Base-by-base conservation (phyloP, 495 filamentous ascomycete species). In the Talaromyces stipitatus region DNA sequence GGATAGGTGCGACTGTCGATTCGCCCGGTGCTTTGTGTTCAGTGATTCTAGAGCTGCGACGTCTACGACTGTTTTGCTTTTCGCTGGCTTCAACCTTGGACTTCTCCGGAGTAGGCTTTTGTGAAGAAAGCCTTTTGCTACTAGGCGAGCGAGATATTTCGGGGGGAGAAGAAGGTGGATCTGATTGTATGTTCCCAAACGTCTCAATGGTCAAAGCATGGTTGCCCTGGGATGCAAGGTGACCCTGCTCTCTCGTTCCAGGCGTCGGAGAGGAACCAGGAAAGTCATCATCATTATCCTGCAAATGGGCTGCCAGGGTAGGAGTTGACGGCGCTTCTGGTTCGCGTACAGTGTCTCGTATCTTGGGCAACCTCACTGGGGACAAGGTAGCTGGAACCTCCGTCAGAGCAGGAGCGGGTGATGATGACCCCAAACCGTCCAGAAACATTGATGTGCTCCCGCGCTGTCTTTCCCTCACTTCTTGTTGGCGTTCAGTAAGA, bases 201-300 rank as follows among this genome's bases (percentile, higher is more conserved):
- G 59, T 59, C 8, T 64, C 61, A 20, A 62, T 29, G 22, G 58
- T 27, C 22, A 66, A 55, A 14, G 63, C 57, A 9, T 62, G 23
- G 18, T 56, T 50, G 14, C 58, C 33, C 24, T 67, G 59, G 1
- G 63, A 60, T 14, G 58, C 63, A 11, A 67, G 58, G 6, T 66
- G 66, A 20, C 67, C 64, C 54, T 66, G 67, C 24, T 70, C 68
- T 58, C 72, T 71, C 63, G 83, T 67, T 66, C 74, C 63, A 7
- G 90, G 89, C 0, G 90, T 95, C 1, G 91, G 91, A 8, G 91
- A 94, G n/a, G 88, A 95, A 2, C 82, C 82, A 41, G 92, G 74
- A 61, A 82, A 89, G 14, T 82, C 79, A 66, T 87, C 81, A 64
- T 84, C 62, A 62, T 72, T 63, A 50, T 76, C 62, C 26, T 64